phyloP scores from a whole-genome alignment of 176 grass and related monocot genomes.

The Thinopyrum elongatum region DNA sequence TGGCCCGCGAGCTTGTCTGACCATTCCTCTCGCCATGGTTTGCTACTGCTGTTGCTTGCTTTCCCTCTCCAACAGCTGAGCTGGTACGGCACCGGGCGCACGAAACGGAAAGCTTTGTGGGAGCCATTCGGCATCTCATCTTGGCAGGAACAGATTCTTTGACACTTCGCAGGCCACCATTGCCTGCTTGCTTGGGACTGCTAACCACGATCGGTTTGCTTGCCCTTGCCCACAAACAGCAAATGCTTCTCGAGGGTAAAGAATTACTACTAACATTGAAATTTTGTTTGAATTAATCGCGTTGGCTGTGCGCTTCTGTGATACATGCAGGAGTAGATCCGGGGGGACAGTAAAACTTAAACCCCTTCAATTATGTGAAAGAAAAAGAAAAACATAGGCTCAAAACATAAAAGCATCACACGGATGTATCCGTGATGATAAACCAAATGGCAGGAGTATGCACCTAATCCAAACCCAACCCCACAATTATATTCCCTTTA shows the following conservation, averaged over 20 bases:
- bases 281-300: too few species aligned
- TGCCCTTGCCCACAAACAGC: not conserved
- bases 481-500: not conserved
- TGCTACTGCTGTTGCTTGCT: not conserved
- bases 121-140: slow-evolving; percentile 42
- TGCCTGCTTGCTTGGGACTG: not conserved
- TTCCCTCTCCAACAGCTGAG: not conserved
- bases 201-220: not conserved
- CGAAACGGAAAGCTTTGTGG: slow-evolving; percentile 21
- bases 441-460: not conserved
- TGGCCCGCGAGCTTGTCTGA: slow-evolving; percentile 3
- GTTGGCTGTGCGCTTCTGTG: too few species aligned
- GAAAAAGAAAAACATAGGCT: too few species aligned
- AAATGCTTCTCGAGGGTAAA: not conserved
- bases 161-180: not conserved
- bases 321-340: too few species aligned
- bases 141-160: not conserved
- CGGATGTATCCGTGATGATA: too few species aligned
- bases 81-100: slow-evolving; percentile 22
- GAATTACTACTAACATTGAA: not conserved
- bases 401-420: not conserved
- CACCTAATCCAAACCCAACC: not conserved
- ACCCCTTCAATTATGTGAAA: too few species aligned
- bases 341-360: too few species aligned
- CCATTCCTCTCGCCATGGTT: not conserved